A percentile compares a stretch with the other conserved stretches of the same genome.
These are phyloP conservation scores for Ophiostoma triangulosporum DNA, from an alignment of 2,329 filamentous ascomycete genomes.

Conservation along the genomic window DNA sequence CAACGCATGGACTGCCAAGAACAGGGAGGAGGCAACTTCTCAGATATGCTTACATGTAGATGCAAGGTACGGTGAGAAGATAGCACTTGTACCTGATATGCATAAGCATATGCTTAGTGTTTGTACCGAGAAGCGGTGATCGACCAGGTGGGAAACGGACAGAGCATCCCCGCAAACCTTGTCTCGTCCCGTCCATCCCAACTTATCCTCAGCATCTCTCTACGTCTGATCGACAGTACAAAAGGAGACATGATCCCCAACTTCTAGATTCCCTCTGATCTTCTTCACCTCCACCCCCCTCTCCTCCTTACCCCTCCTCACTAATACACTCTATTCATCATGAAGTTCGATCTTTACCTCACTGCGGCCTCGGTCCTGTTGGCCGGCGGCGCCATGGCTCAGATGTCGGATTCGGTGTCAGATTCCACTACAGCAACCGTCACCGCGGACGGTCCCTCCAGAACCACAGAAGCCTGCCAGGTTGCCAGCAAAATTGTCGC, in stretches of 20 bases:
- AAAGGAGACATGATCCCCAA: not conserved
- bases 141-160: not conserved
- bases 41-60: too few species aligned
- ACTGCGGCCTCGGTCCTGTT: not conserved
- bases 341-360: not conserved
- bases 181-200: not conserved
- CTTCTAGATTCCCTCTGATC: not conserved
- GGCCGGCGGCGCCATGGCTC: not conserved
- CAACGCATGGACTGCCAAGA: not conserved
- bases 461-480: too few species aligned
- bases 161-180: not conserved
- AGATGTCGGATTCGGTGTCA: too few species aligned
- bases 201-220: not conserved
- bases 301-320: not conserved
- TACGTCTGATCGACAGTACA: not conserved
- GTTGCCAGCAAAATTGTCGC: constrained; percentile 14
- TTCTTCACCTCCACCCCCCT: not conserved
- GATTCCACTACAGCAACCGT: too few species aligned
- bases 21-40: not conserved
- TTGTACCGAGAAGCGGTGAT: too few species aligned
- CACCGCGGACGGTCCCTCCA: too few species aligned
- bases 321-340: not conserved
- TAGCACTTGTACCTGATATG: too few species aligned
- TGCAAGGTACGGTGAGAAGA: too few species aligned
- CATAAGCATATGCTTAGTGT: too few species aligned